Conservation (phyloP, 805 yeast species). For the Cyberlindnera galapagoensis region DNA sequence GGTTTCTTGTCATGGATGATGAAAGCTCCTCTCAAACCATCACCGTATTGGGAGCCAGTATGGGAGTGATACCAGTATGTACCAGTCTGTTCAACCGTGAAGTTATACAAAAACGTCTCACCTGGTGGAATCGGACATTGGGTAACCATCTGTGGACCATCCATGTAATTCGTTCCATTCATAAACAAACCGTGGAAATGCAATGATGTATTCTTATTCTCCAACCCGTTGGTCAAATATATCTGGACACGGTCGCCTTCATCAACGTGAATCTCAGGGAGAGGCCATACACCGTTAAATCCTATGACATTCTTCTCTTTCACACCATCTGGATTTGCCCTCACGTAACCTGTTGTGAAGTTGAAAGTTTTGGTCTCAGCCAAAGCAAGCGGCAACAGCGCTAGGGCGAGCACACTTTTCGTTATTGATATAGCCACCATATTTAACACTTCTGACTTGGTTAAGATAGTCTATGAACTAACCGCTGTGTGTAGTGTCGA, state of each 20-base stretch:
- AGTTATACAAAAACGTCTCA: slow-evolving; percentile 60
- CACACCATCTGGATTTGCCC: slow-evolving; percentile 63
- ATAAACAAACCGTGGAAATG: slow-evolving; percentile 80
- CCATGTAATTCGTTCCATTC: slow-evolving; percentile 56
- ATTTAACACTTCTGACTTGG: too few species aligned
- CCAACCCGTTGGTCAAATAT: slow-evolving; percentile 56
- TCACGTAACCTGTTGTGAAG: slow-evolving; percentile 52
- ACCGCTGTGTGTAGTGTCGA: too few species aligned
- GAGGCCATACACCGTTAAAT: slow-evolving; percentile 67
- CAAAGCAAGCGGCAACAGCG: slow-evolving; percentile 4
- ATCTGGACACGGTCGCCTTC: slow-evolving; percentile 58
- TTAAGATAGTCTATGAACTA: too few species aligned
- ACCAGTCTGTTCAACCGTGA: slow-evolving; percentile 65
- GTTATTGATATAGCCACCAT: too few species aligned
- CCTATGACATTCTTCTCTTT: slow-evolving; percentile 53
- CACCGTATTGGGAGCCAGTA: slow-evolving; percentile 70
- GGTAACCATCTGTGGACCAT: slow-evolving; percentile 74
- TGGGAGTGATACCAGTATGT: slow-evolving; percentile 86
- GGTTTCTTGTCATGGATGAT: slow-evolving; percentile 47
- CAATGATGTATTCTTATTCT: slow-evolving; percentile 46
- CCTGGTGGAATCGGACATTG: slow-evolving; percentile 77
- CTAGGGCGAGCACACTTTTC: too few species aligned
- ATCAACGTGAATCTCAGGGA: slow-evolving; percentile 58
- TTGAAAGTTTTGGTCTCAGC: slow-evolving; percentile 47
- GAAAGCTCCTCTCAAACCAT: slow-evolving; percentile 67